Percentiles rank a stretch among this genome's conserved stretches.
These are phyloP conservation scores for Eimeria praecox DNA, from an alignment of 169 alveolate species.

Conservation along the genomic window DNA sequence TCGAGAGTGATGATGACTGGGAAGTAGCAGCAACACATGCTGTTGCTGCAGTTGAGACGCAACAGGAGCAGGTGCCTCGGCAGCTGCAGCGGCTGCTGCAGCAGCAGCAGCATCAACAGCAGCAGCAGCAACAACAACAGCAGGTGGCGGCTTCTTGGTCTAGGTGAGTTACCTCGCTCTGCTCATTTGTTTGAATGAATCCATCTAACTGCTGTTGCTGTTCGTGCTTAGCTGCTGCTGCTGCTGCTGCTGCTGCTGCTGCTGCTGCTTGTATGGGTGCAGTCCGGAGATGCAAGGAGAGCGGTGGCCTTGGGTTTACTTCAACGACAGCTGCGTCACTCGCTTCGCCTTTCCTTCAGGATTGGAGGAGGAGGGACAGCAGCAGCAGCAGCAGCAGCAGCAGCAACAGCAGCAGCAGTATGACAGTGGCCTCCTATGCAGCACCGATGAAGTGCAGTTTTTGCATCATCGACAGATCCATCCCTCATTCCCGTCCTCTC, in stretches of 20 bases:
- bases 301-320: slow-evolving; percentile 75
- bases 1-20: slow-evolving; percentile 57
- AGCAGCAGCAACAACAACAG: slow-evolving; percentile 45
- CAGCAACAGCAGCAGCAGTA: too few species aligned
- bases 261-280: slow-evolving; percentile 44
- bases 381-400: slow-evolving; percentile 27
- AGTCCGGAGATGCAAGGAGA: neutral
- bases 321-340: slow-evolving; percentile 69
- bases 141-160: neutral
- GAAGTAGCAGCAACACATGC: slow-evolving; percentile 10
- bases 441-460: neutral
- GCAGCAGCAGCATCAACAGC: slow-evolving; percentile 52
- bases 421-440: slow-evolving; percentile 22
- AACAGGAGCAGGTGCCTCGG: slow-evolving; percentile 26
- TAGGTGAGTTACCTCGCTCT: neutral
- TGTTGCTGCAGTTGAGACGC: neutral
- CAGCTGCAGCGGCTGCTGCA: slow-evolving; percentile 56
- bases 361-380: neutral
- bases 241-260: neutral
- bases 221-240: neutral
- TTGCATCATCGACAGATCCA: slow-evolving; percentile 2
- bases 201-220: neutral
- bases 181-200: neutral
- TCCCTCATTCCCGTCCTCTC: neutral
- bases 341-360: slow-evolving; percentile 35